Evolutionary conservation across 2,329 filamentous ascomycete genomes (phyloP).

Genomic region (Leptodontidium sp.): DNA sequence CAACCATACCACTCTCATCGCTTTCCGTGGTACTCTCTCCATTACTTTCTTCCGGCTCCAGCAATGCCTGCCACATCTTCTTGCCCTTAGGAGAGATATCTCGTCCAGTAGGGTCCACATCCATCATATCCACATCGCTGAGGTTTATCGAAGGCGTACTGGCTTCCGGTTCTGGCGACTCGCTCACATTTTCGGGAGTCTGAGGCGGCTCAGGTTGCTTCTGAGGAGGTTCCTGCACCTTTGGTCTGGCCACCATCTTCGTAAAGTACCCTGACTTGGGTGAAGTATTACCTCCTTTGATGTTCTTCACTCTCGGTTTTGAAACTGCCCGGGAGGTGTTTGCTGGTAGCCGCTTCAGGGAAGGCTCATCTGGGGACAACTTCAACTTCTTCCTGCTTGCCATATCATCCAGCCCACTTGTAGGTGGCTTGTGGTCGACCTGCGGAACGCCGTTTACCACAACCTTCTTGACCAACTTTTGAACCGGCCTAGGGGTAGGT

Average conservation of each 20-base stretch:
- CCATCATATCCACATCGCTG: constrained; percentile 39
- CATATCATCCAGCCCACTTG: constrained; percentile 14
- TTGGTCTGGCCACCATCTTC: constrained; percentile 36
- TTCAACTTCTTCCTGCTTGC: constrained; percentile 42
- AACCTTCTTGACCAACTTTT: constrained; percentile 28
- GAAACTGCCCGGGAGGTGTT: constrained; percentile 11
- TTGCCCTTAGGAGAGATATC: constrained; percentile 41
- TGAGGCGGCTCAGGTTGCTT: constrained; percentile 19
- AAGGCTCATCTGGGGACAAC: constrained; percentile 36
- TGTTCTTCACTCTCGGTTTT: constrained; percentile 18
- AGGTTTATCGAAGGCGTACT: constrained; percentile 31
- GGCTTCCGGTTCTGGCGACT: constrained; percentile 15
- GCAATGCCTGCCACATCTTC: constrained; percentile 43
- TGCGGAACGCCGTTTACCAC: background rate
- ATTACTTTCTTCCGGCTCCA: constrained; percentile 32
- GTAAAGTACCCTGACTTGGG: constrained; percentile 27
- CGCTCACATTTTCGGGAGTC: constrained; percentile 27
- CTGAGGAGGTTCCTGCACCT: constrained; percentile 22
- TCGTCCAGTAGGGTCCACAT: constrained; percentile 29
- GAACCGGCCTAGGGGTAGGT: constrained; percentile 28
- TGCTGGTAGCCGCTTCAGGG: background rate
- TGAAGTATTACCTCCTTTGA: constrained; percentile 24
- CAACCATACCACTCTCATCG: background rate
- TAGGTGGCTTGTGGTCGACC: constrained; percentile 18
- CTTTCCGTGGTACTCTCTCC: constrained; percentile 17